These are phyloP conservation scores for Ustilago loliicola DNA, from an alignment of 1,284 basidiomycete genomes.

Conservation along the genomic window DNA sequence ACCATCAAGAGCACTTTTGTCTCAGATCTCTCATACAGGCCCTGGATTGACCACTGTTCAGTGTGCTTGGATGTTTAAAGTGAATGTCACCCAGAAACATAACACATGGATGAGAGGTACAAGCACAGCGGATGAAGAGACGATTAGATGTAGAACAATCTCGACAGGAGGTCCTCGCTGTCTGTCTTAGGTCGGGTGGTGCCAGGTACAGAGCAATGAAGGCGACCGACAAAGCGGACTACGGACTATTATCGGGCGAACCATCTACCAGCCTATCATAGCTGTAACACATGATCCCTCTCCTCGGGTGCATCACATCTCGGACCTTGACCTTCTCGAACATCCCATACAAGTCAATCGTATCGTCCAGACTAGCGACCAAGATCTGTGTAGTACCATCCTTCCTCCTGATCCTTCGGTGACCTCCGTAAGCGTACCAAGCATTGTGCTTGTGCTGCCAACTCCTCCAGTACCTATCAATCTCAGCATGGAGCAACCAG, in stretches of 20 bases:
- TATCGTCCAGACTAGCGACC: slow-evolving; percentile 18
- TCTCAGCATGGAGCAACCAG: slow-evolving; percentile 42
- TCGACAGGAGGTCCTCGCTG: too few species aligned
- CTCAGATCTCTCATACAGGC: too few species aligned
- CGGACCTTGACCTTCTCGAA: slow-evolving; percentile 35
- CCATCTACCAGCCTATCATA: slow-evolving; percentile 30
- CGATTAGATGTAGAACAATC: too few species aligned
- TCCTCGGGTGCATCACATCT: slow-evolving; percentile 48
- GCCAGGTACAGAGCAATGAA: not conserved
- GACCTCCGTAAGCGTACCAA: slow-evolving; percentile 26
- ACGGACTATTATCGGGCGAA: not conserved
- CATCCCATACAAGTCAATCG: slow-evolving; percentile 36
- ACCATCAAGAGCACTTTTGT: too few species aligned
- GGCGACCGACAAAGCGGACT: not conserved
- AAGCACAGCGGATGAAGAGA: too few species aligned
- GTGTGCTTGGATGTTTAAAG: too few species aligned
- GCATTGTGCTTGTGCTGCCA: slow-evolving; percentile 14
- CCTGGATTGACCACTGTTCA: too few species aligned
- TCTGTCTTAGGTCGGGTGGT: too few species aligned
- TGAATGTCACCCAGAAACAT: too few species aligned
- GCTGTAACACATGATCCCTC: slow-evolving; percentile 42
- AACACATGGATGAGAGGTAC: too few species aligned
- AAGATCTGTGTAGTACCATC: slow-evolving; percentile 1
- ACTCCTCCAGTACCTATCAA: slow-evolving; percentile 37
- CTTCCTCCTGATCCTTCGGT: slow-evolving; percentile 4